Evolutionary conservation across 371 early-diverging fungal species (phyloP), one percentile per base, ranked within the genome.

Genomic region (Cokeromyces recurvatus): DNA sequence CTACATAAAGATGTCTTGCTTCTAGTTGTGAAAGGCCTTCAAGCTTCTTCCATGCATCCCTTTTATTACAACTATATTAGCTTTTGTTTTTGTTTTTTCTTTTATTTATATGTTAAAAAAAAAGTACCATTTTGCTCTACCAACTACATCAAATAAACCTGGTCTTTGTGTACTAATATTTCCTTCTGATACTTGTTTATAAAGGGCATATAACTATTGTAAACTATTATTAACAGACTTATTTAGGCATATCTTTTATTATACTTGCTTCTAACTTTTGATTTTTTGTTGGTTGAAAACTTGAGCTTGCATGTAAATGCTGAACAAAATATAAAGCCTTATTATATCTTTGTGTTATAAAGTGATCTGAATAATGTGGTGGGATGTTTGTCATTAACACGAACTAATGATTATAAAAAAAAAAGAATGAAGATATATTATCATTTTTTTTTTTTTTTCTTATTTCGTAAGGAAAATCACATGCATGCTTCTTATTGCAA

Each of bases 141-240:
- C 74, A 20, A 74, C 71, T 1, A 70, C 64, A 45, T 74, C 74
- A 56, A 70, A 74, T 51, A 74, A 59, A 3, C 71, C 74, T 12
- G 74, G 74, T 51, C 68, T 46, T 46, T 55, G 61, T 2, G 64
- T 64, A 20, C 57, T 48, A 11, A 69, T 46, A 47, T 65, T 43
- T 11, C 74, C 74, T 27, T 52, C 45, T 10, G 68, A 63, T 4
- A 62, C 74, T 66, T 74, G 74, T 39, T 74, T 74, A 46, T 71
- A 71, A 23, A 66, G 59, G 7, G 68, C 71, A 57, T 74, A 74
- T 4, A 74, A 41, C 75, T 74, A 44, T 29, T 15, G 16, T 14
- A 21, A 32, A 25, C 1, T 5, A 14, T 25, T 24, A 31, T 2
- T 17, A 32, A 25, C 15, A 15, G 3, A 24, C 9, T 38, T 32